Conservation (phyloP, 108 stramenopile species). For the Skeletonema tropicum region DNA sequence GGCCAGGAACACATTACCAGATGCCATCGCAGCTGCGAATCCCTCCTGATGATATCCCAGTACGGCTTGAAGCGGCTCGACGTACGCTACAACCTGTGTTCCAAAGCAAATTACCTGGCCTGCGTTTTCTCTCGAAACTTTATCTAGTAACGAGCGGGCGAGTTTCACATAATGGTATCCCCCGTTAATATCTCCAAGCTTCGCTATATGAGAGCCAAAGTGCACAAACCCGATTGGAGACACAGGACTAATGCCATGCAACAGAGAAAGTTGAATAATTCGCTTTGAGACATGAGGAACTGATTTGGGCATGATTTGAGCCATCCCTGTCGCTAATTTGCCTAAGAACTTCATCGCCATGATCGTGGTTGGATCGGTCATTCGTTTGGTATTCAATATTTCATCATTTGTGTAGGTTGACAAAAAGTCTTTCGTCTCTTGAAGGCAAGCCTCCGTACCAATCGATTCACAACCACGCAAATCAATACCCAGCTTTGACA, state of each 20-base stretch:
- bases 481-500: conserved; percentile 6
- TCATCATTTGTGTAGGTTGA: neutral
- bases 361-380: too few relatives aligned
- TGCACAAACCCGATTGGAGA: conserved; percentile 12
- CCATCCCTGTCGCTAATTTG: too few relatives aligned
- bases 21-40: too few relatives aligned
- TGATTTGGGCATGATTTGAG: too few relatives aligned
- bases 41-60: too few relatives aligned
- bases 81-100: conserved; percentile 5
- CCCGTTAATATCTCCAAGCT: too few relatives aligned
- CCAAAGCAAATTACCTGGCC: conserved; percentile 11
- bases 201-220: too few relatives aligned
- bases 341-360: too few relatives aligned
- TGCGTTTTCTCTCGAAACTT: conserved; percentile 5
- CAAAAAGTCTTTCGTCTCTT: conserved; percentile 1
- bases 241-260: conserved; percentile 4
- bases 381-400: conserved; percentile 3
- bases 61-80: conserved; percentile 5
- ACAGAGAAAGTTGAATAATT: neutral
- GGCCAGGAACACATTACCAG: too few relatives aligned
- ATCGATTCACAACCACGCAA: conserved; percentile 1
- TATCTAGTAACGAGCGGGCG: neutral
- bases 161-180: too few relatives aligned
- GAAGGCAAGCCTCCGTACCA: neutral
- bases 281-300: neutral